A percentile compares a stretch with the other conserved stretches of the same genome.
Evolutionary conservation across 306 rosid species (phyloP).

Genomic region (Datisca glomerata): DNA sequence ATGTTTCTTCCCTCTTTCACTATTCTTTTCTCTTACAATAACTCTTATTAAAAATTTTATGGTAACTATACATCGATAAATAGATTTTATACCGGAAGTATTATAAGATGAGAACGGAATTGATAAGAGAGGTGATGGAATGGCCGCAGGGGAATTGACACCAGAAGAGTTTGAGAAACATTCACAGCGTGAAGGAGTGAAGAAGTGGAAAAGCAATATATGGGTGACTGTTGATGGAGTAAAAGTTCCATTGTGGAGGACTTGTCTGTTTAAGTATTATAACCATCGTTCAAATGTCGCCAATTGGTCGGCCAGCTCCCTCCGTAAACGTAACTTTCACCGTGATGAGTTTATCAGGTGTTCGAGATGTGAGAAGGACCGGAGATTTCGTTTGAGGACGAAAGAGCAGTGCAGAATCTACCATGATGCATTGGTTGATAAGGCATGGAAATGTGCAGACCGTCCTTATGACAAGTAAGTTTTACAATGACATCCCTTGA

Average conservation of each 20-base stretch:
- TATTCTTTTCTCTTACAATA: background rate
- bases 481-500: too few relatives aligned
- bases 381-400: slow-evolving; percentile 23
- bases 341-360: slow-evolving; percentile 31
- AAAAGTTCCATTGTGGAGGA: slow-evolving; percentile 21
- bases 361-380: slow-evolving; percentile 18
- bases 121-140: too few relatives aligned
- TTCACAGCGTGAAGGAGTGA: slow-evolving; percentile 6
- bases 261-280: slow-evolving; percentile 24
- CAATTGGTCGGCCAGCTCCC: slow-evolving; percentile 3
- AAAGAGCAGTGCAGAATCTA: slow-evolving; percentile 10
- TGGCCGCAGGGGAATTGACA: slow-evolving; percentile 14
- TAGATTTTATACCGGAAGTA: too few relatives aligned
- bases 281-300: slow-evolving; percentile 25
- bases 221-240: slow-evolving; percentile 19
- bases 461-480: slow-evolving; percentile 23
- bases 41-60: background rate
- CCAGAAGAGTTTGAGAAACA: slow-evolving; percentile 34
- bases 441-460: slow-evolving; percentile 27
- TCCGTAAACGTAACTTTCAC: slow-evolving; percentile 17
- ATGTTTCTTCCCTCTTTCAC: background rate
- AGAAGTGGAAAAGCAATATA: slow-evolving; percentile 28
- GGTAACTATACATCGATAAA: background rate
- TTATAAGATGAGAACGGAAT: too few relatives aligned
- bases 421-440: slow-evolving; percentile 18